Percentiles rank a stretch among this genome's conserved stretches.
These are phyloP conservation scores for Aristolochia californica DNA, from an alignment of 164 flowering plant genomes.

Conservation along the genomic window DNA sequence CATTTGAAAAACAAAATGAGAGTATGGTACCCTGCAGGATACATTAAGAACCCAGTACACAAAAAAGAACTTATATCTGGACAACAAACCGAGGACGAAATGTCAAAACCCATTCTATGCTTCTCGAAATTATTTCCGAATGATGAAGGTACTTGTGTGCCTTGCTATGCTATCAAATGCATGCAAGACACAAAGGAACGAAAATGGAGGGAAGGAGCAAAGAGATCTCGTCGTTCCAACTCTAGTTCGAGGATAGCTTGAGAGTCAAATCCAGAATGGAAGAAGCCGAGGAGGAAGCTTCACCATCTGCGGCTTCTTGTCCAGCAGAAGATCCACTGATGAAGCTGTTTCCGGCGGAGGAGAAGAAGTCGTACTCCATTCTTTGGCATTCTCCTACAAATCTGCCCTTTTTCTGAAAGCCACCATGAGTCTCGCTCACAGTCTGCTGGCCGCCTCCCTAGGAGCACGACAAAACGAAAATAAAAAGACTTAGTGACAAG, in stretches of 20 bases:
- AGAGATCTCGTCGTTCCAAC: not conserved
- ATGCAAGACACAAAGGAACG: not conserved
- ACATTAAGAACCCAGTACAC: too few species aligned
- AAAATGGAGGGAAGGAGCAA: not conserved
- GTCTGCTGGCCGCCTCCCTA: too few species aligned
- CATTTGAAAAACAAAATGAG: too few species aligned
- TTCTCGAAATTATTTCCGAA: too few species aligned
- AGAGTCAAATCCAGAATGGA: constrained; percentile 20
- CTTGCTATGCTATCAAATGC: not conserved
- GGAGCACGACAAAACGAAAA: too few species aligned
- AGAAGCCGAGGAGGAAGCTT: constrained; percentile 9
- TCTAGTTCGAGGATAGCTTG: constrained; percentile 18
- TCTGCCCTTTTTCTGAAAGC: constrained; percentile 13
- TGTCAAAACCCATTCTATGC: too few species aligned
- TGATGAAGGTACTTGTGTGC: too few species aligned
- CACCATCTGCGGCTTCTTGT: constrained; percentile 1
- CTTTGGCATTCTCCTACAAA: not conserved
- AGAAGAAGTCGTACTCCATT: constrained; percentile 20
- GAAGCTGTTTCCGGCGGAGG: constrained; percentile 4
- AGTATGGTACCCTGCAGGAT: too few species aligned
- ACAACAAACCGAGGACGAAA: too few species aligned
- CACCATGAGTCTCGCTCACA: not conserved
- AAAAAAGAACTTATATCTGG: too few species aligned
- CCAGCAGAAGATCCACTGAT: constrained; percentile 4
- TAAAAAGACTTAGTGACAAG: too few species aligned